phyloP scores from a whole-genome alignment of 2,329 filamentous ascomycete species.

The Aureobasidium sp. region DNA sequence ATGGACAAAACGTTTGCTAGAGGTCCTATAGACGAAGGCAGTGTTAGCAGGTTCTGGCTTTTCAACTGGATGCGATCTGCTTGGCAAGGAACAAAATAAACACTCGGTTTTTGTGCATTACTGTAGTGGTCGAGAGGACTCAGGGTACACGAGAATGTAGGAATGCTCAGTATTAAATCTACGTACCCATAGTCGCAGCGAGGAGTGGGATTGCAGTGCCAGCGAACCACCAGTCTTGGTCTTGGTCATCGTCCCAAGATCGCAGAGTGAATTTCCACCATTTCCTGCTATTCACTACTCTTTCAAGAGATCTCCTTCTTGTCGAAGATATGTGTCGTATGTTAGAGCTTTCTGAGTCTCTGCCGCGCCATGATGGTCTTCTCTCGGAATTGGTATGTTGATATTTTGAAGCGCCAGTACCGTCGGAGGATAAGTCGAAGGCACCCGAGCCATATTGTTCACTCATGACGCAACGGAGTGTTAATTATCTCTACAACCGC shows the following conservation, averaged over 20 bases:
- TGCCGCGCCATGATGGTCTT: constrained; percentile 4
- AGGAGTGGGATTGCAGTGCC: constrained; percentile 36
- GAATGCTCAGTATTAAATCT: background rate
- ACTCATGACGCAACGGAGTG: background rate
- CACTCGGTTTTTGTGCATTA: too few relatives aligned
- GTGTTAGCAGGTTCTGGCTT: constrained; percentile 66
- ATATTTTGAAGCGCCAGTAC: background rate
- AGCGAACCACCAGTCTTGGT: constrained; percentile 41
- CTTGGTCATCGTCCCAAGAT: constrained; percentile 36
- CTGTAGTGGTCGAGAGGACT: background rate
- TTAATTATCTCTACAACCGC: background rate
- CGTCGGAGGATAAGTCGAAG: constrained; percentile 10
- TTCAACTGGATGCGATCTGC: background rate
- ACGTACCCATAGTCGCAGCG: constrained; percentile 17
- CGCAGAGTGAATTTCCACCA: constrained; percentile 21
- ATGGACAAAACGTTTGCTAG: constrained; percentile 91
- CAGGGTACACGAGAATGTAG: background rate
- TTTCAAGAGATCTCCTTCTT: constrained; percentile 1
- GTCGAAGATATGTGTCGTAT: background rate
- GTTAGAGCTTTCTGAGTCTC: background rate
- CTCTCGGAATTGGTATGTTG: background rate
- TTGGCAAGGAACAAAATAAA: too few relatives aligned
- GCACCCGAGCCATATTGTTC: constrained; percentile 8
- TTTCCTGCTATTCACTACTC: background rate
- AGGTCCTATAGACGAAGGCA: constrained; percentile 59